These are phyloP conservation scores for Galerina marginata DNA, from an alignment of 768 basidiomycete species.

Conservation along the genomic window DNA sequence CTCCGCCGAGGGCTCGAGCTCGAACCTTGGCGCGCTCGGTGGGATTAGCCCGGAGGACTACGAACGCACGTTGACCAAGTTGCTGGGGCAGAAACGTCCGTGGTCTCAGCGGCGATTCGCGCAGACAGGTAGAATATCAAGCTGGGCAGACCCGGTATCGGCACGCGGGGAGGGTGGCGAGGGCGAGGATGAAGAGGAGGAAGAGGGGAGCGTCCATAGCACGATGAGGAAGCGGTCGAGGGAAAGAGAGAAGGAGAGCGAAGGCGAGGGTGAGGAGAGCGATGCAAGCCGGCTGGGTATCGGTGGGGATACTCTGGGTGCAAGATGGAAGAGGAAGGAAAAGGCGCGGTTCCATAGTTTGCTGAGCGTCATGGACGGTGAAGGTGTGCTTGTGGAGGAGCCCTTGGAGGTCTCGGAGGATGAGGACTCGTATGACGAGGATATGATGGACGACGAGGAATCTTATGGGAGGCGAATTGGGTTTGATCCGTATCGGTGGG, in stretches of 20 bases:
- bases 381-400: constrained; percentile 29
- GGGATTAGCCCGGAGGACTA: constrained; percentile 29
- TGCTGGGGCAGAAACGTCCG: constrained; percentile 47
- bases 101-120: constrained; percentile 34
- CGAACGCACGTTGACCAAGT: constrained; percentile 40
- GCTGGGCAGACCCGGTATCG: constrained; percentile 61
- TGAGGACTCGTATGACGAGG: constrained; percentile 21
- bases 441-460: constrained; percentile 19
- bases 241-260: constrained; percentile 6
- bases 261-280: constrained; percentile 20
- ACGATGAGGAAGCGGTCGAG: constrained; percentile 10
- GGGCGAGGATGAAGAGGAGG: constrained; percentile 23
- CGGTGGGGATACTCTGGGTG: background rate
- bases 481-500: constrained; percentile 36
- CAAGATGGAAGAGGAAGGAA: constrained; percentile 22
- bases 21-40: constrained; percentile 18
- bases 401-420: constrained; percentile 25
- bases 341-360: constrained; percentile 36
- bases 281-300: constrained; percentile 22
- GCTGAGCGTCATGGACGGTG: constrained; percentile 32
- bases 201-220: background rate
- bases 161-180: constrained; percentile 32
- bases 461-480: constrained; percentile 20
- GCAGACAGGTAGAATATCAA: constrained; percentile 49
- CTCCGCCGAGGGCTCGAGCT: constrained; percentile 35